Evolutionary conservation across 2,329 filamentous ascomycete genomes (phyloP).

Genomic region (Drechslerella stenobrocha): DNA sequence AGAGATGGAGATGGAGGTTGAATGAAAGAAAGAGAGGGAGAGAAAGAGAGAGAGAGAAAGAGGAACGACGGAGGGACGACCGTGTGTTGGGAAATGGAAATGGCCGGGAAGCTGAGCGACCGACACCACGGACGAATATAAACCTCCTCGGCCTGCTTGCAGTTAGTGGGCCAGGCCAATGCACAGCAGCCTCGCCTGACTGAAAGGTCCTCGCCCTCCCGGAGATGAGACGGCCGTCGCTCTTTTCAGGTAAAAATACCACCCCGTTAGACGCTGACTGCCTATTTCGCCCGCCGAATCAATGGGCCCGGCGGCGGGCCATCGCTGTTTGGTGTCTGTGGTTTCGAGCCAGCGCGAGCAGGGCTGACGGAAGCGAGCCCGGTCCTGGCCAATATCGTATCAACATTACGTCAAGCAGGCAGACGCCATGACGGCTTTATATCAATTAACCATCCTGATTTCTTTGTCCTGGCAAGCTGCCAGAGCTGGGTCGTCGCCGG

Average conservation of each 20-base stretch:
- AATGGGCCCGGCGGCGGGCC: no score
- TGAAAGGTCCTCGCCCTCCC: slow-evolving; percentile 45
- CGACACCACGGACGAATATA: no score
- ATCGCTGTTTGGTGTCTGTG: no score
- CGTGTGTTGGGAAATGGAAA: slow-evolving; percentile 47
- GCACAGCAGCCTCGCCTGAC: slow-evolving; percentile 40
- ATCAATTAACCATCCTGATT: no score
- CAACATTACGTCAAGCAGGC: slow-evolving; percentile 26
- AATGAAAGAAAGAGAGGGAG: slow-evolving; percentile 6
- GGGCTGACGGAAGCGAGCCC: slow-evolving; percentile 7
- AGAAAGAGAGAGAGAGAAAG: slow-evolving; percentile 11
- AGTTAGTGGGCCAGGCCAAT: no score
- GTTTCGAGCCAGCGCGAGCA: no score
- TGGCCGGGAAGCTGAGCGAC: slow-evolving; percentile 47
- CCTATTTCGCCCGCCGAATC: no score
- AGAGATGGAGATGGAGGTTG: background rate
- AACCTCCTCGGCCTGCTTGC: slow-evolving; percentile 38
- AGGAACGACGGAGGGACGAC: no score
- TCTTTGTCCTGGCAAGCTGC: no score
- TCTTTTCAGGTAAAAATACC: slow-evolving; percentile 6
- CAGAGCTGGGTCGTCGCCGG: no score
- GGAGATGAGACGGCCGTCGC: slow-evolving; percentile 48
- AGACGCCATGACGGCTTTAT: no score
- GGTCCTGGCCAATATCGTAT: slow-evolving; percentile 21
- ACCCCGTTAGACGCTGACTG: background rate